A percentile compares a stretch with the other conserved stretches of the same genome.
These are phyloP conservation scores for Pilaira anomala DNA, from an alignment of 192 early-diverging fungal species.

Conservation along the genomic window DNA sequence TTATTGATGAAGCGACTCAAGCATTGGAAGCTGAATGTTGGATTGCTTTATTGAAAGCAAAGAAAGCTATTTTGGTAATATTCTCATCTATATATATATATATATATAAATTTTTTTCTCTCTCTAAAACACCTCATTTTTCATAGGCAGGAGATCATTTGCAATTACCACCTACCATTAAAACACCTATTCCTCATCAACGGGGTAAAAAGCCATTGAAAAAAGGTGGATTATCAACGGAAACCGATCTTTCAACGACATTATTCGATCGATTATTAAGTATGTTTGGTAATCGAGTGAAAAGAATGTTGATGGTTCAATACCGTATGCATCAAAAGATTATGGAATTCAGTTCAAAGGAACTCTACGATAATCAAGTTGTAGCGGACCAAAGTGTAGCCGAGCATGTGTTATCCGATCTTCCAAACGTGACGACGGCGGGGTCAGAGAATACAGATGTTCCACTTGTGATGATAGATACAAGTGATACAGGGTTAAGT, in stretches of 20 bases:
- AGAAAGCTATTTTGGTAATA: conserved; percentile 63
- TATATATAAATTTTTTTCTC: background rate
- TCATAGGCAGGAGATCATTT: conserved; percentile 79
- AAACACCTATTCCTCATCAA: conserved; percentile 36
- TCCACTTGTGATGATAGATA: conserved; percentile 72
- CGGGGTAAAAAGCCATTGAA: conserved; percentile 16
- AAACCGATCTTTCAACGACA: conserved; percentile 50
- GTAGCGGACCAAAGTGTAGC: conserved; percentile 62
- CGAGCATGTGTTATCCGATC: conserved; percentile 60
- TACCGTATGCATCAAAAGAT: conserved; percentile 88
- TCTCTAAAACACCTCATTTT: background rate
- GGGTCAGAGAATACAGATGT: conserved; percentile 56
- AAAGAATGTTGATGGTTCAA: conserved; percentile 73
- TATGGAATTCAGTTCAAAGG: conserved; percentile 67
- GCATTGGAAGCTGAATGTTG: conserved; percentile 81
- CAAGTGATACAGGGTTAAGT: conserved; percentile 46
- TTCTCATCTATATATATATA: background rate
- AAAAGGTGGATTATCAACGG: conserved; percentile 9
- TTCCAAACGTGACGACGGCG: conserved; percentile 52
- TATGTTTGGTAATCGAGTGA: conserved; percentile 55
- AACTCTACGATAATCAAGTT: conserved; percentile 70
- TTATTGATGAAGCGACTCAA: conserved; percentile 91
- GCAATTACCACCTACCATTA: conserved; percentile 86
- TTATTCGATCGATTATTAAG: conserved; percentile 78
- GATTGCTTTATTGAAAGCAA: conserved; percentile 77